Conservation (phyloP, 2,329 filamentous ascomycete species). For the Alternaria arbusti region DNA sequence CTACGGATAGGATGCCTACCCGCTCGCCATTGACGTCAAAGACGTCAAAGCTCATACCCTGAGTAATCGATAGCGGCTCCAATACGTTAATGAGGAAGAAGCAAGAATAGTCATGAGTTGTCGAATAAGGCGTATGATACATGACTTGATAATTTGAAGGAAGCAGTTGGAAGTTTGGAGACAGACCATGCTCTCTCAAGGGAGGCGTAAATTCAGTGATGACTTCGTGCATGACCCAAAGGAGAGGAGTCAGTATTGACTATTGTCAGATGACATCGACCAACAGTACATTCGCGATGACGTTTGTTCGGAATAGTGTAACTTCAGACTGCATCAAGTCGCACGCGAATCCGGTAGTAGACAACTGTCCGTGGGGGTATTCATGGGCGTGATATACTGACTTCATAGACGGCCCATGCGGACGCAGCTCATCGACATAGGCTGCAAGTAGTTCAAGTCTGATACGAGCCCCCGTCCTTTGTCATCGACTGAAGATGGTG, state of each 20-base stretch:
- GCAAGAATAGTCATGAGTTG: not conserved
- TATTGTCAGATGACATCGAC: not conserved
- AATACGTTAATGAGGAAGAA: not conserved
- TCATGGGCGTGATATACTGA: not conserved
- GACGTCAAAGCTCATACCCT: not conserved
- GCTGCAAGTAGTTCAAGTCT: not conserved
- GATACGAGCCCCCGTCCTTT: not conserved
- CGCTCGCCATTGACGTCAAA: slow-evolving; percentile 8
- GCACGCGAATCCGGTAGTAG: not conserved
- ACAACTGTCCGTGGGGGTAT: not conserved
- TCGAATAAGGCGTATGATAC: not conserved
- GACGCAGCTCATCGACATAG: not conserved
- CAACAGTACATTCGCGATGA: not conserved
- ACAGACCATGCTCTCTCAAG: not conserved
- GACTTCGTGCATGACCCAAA: not conserved
- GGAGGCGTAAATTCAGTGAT: not conserved
- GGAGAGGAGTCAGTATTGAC: not conserved
- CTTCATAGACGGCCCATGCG: not conserved
- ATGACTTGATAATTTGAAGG: not conserved
- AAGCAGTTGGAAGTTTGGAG: not conserved
- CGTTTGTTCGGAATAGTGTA: not conserved
- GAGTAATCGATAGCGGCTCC: not conserved
- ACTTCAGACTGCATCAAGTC: not conserved
- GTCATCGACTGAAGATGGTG: not conserved
- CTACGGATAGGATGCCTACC: not conserved